A percentile compares a stretch with the other conserved stretches of the same genome.
Evolutionary conservation across 495 filamentous ascomycete species (phyloP).

Genomic region (Cercophora newfieldiana): DNA sequence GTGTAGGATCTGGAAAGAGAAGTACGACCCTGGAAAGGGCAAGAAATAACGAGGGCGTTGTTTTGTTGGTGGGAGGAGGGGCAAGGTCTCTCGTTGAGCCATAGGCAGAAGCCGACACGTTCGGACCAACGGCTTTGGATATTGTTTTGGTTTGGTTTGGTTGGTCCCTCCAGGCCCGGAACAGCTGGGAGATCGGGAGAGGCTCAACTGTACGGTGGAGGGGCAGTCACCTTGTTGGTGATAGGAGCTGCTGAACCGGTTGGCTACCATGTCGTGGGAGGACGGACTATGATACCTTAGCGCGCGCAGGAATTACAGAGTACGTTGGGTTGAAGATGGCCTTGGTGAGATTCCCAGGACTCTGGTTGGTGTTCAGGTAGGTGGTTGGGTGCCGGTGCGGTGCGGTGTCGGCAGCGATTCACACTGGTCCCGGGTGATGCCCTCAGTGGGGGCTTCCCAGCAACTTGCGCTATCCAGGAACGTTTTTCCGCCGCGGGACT

Average conservation of each 20-base stretch:
- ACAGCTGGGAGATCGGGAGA: neutral
- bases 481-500: neutral
- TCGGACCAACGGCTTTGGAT: neutral
- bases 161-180: neutral
- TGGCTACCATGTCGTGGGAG: neutral
- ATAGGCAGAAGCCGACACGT: neutral
- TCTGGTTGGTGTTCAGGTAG: neutral
- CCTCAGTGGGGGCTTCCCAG: neutral
- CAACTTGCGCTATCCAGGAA: neutral
- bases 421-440: neutral
- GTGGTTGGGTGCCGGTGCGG: neutral
- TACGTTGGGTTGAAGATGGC: neutral
- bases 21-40: slow-evolving; percentile 71
- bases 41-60: slow-evolving; percentile 36
- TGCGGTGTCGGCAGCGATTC: neutral
- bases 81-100: neutral
- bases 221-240: neutral
- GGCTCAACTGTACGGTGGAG: neutral
- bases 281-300: neutral
- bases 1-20: slow-evolving; percentile 93
- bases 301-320: neutral
- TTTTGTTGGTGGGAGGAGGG: neutral
- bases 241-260: neutral
- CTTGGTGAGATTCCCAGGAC: neutral
- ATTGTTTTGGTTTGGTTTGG: slow-evolving; percentile 2